Evolutionary conservation across 768 basidiomycete genomes (phyloP).

Genomic region (Pholiota molesta): DNA sequence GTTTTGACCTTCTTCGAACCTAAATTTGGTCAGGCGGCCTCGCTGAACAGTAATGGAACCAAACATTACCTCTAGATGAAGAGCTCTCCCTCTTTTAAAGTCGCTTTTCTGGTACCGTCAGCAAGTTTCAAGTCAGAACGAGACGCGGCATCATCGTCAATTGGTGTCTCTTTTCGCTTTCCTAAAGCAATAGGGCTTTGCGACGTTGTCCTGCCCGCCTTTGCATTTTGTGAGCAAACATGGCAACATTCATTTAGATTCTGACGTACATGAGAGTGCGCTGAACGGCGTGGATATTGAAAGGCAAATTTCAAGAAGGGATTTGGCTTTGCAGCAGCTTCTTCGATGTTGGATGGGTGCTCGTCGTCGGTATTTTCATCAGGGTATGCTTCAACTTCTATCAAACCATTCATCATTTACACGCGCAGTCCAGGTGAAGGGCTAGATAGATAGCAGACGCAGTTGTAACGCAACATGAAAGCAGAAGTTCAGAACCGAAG

Average conservation of each 20-base stretch:
- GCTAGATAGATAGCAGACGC: no score
- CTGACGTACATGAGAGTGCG: background rate
- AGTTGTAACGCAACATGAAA: no score
- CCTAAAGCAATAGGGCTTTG: background rate
- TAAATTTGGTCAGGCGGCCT: background rate
- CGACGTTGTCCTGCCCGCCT: background rate
- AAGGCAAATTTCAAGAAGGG: background rate
- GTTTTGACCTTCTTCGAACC: constrained; percentile 19
- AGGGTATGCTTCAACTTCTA: no score
- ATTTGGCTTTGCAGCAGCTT: background rate
- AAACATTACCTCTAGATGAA: background rate
- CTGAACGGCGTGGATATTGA: background rate
- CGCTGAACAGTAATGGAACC: background rate
- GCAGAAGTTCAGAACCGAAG: no score
- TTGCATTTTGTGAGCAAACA: background rate
- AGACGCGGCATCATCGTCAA: background rate
- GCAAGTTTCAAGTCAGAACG: background rate
- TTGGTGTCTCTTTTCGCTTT: background rate
- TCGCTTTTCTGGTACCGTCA: background rate
- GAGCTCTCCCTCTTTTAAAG: background rate
- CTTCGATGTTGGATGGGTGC: no score
- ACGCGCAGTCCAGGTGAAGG: no score
- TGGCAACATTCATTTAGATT: background rate
- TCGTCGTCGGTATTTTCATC: no score
- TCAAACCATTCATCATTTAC: no score